These are phyloP conservation scores for Fusarium solani-melongenae DNA, from an alignment of 2,329 filamentous ascomycete genomes.

Conservation along the genomic window DNA sequence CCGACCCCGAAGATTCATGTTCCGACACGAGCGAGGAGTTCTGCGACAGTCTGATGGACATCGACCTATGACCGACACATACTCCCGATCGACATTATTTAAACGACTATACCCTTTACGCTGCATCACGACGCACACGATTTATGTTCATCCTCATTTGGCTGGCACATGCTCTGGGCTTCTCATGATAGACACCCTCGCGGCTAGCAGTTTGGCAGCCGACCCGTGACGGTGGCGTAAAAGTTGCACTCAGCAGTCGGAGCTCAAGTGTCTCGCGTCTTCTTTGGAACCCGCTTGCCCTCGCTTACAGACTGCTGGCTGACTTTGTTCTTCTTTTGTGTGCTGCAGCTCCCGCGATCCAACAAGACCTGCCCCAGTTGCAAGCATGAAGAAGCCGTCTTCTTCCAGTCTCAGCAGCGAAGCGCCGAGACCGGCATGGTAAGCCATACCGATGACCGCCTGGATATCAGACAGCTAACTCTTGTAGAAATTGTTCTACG, in stretches of 20 bases:
- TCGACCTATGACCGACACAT: constrained; percentile 26
- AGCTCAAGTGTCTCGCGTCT: constrained; percentile 40
- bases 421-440: constrained; percentile 99
- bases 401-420: constrained; percentile 98
- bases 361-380: constrained; percentile 88
- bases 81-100: constrained; percentile 2
- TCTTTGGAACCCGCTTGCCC: constrained; percentile 44
- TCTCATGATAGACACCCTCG: constrained; percentile 9
- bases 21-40: constrained; percentile 40
- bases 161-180: constrained; percentile 44
- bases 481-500: constrained; percentile 85
- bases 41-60: constrained; percentile 36
- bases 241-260: constrained; percentile 40
- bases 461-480: constrained; percentile 5
- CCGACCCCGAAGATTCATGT: constrained; percentile 31
- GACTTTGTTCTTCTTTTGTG: constrained; percentile 51
- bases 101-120: constrained; percentile 3
- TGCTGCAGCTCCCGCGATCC: constrained; percentile 85
- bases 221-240: constrained; percentile 27
- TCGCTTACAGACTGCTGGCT: constrained; percentile 53
- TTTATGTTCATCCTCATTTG: constrained; percentile 11
- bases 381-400: constrained; percentile 89
- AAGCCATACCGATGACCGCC: constrained; percentile 50
- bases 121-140: constrained; percentile 25
- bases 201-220: constrained; percentile 33